These are phyloP conservation scores for Colletotrichum liaoningense DNA, from an alignment of 2,329 filamentous ascomycete species.

Conservation along the genomic window DNA sequence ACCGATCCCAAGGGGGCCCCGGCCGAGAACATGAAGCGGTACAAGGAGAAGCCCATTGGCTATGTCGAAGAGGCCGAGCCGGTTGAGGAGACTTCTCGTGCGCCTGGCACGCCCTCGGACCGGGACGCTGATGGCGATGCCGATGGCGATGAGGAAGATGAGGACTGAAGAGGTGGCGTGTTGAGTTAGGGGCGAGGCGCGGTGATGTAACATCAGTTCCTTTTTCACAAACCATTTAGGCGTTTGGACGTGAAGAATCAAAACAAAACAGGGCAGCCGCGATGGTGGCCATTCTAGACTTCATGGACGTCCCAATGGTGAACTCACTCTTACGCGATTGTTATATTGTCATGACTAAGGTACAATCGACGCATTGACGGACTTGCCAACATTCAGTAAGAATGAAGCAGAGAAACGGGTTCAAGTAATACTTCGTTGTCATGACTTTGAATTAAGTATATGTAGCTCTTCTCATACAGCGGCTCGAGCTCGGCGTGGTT, in stretches of 20 bases:
- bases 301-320: background rate
- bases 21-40: slow-evolving; percentile 62
- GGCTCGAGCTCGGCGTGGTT: background rate
- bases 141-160: slow-evolving; percentile 59
- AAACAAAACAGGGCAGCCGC: background rate
- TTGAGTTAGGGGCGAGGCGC: background rate
- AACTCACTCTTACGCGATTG: background rate
- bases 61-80: slow-evolving; percentile 50
- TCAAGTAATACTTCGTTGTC: background rate
- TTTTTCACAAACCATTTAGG: background rate
- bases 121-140: slow-evolving; percentile 54
- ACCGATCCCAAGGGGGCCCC: slow-evolving; percentile 67
- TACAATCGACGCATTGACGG: too few species aligned
- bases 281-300: background rate
- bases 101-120: slow-evolving; percentile 39
- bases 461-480: background rate
- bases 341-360: background rate
- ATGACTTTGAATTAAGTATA: slow-evolving; percentile 11
- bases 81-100: slow-evolving; percentile 12
- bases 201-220: slow-evolving; percentile 2
- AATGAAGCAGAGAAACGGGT: background rate
- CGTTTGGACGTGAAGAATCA: background rate
- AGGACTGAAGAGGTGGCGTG: slow-evolving; percentile 32
- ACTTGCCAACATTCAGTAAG: too few species aligned
- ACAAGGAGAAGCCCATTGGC: slow-evolving; percentile 64